A percentile compares a stretch with the other conserved stretches of the same genome.
Evolutionary conservation across 345 rosid species (phyloP).

Genomic region (Linum usitatissimum): DNA sequence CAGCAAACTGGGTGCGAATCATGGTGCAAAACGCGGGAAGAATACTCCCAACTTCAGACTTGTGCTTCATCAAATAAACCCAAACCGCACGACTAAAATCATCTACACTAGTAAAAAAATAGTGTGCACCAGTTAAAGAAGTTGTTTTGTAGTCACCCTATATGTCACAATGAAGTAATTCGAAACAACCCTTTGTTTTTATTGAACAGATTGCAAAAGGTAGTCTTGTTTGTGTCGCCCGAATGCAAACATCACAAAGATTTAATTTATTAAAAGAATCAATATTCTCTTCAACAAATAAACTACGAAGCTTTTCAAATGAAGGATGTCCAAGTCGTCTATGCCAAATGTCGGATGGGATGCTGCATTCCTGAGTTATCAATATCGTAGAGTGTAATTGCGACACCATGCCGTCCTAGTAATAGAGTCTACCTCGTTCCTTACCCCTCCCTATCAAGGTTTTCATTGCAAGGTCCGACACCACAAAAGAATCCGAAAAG

Average conservation of each 20-base stretch:
- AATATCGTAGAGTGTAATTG: too few relatives aligned
- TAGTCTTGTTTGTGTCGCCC: slow-evolving; percentile 1
- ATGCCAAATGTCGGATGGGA: too few relatives aligned
- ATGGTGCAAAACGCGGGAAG: neutral
- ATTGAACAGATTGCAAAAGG: neutral
- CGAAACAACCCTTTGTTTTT: neutral
- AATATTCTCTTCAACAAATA: neutral
- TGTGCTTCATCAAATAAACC: neutral
- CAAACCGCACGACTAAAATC: slow-evolving; percentile 8
- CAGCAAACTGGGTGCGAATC: neutral
- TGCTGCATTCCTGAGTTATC: too few relatives aligned
- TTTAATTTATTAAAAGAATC: neutral
- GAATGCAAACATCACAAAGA: slow-evolving; percentile 6
- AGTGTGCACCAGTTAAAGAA: neutral
- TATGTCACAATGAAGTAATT: slow-evolving; percentile 11
- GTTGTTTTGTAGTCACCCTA: neutral
- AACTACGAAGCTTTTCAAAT: neutral
- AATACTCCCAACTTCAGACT: neutral
- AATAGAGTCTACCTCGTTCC: too few relatives aligned
- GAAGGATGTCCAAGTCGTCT: neutral
- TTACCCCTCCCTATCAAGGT: too few relatives aligned
- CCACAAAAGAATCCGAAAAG: too few relatives aligned
- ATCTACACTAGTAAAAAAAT: slow-evolving; percentile 5
- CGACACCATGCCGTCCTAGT: too few relatives aligned
- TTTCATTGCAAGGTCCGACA: too few relatives aligned